Base-by-base conservation (phyloP, 1,284 basidiomycete species). In the Naganishia sp. region DNA sequence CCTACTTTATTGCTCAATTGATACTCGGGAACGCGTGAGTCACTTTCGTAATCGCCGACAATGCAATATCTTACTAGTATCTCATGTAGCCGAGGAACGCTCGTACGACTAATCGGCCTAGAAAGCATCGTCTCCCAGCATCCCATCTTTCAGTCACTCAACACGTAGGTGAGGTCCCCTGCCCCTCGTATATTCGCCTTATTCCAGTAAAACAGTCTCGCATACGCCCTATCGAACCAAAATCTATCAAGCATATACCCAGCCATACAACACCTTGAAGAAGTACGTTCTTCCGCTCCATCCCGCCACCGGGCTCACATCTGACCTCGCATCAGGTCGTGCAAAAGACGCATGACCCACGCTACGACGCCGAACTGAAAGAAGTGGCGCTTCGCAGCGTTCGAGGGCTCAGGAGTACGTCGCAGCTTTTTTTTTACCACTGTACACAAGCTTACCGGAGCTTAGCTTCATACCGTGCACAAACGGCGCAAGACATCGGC, bases 51-150 rank as follows among this genome's bases (percentile, higher is more conserved):
- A 10, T 13, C 10, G 11, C 23, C 31, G 21, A 15, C 1, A 31
- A 4, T 35, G 25, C 10, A 13, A 28, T 31, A 31, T 31, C 25
- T 35, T 3, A 31, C 28, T 46, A 6, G 11, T 45, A n/a, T 11
- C 7, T 6, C 18, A 2, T 10, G 9, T 25, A 61, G 58, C 13
- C 58, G 58, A 13, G 58, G 21, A 42, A 39, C 35, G 15, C 17
- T 51, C 6, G 47, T 61, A 2, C 58, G 47, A 13, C 35, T 51
- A 7, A 41, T 51, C 9, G 21, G 18, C 17, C 18, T 61, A 35
- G 58, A 51, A 28, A 61, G 58, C 25, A 61, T 61, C 47, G 58
- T 61, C 39, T 61, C 58, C 21, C 58, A 61, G 35, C 58, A 61
- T 23, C 58, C 58, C 6, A 39, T 61, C 10, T 61, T 61, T 28